Evolutionary conservation across 2,329 filamentous ascomycete genomes (phyloP).

Genomic region (Grosmannia huntii): DNA sequence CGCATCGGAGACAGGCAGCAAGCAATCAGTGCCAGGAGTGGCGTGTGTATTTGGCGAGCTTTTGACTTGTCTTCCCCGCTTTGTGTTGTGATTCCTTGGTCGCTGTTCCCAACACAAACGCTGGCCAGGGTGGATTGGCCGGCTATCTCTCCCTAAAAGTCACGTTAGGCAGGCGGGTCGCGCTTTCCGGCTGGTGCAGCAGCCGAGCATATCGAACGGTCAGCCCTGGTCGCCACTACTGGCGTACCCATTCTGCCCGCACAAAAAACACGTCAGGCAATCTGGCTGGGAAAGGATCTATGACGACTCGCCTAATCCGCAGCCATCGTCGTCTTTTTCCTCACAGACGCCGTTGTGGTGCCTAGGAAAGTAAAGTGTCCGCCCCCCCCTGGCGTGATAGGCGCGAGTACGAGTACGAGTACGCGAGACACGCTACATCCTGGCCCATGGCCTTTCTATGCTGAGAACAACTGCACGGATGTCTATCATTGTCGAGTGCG

Average conservation of each 20-base stretch:
- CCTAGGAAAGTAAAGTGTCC: neutral
- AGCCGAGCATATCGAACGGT: conserved; percentile 2
- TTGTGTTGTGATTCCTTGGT: neutral
- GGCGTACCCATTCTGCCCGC: neutral
- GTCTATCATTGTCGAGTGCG: conserved; percentile 37
- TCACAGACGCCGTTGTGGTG: neutral
- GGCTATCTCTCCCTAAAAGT: neutral
- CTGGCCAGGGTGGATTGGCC: neutral
- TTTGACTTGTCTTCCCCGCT: neutral
- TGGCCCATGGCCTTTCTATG: neutral
- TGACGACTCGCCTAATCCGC: neutral
- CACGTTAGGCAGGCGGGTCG: conserved; percentile 1
- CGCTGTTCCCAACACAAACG: neutral
- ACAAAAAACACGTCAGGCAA: neutral
- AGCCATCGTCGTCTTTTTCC: neutral
- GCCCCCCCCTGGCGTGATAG: neutral
- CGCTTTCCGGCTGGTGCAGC: neutral
- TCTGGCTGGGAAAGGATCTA: neutral
- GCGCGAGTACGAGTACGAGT: neutral
- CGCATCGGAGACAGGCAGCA: neutral
- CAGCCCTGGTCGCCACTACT: neutral
- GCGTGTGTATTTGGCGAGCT: neutral
- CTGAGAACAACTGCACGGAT: conserved; percentile 15
- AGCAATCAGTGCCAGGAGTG: neutral
- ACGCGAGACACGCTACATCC: neutral